These are phyloP conservation scores for Aspergillus pseudoviridinutans DNA, from an alignment of 2,329 filamentous ascomycete species.

Conservation along the genomic window DNA sequence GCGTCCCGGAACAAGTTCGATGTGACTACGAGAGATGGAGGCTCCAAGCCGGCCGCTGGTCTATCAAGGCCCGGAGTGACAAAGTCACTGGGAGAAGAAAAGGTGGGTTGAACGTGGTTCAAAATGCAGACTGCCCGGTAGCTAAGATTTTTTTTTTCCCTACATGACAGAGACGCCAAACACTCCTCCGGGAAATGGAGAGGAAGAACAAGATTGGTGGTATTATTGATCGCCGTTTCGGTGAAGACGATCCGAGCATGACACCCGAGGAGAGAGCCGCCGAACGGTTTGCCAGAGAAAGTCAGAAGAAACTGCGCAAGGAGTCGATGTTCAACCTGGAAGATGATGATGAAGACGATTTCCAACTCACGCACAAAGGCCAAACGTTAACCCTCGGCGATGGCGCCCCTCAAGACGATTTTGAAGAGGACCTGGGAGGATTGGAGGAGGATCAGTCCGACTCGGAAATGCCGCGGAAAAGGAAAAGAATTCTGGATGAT, in stretches of 20 bases:
- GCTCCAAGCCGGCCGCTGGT: slow-evolving; percentile 49
- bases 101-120: slow-evolving; percentile 47
- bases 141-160: slow-evolving; percentile 8
- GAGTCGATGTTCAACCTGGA: slow-evolving; percentile 86
- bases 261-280: slow-evolving; percentile 88
- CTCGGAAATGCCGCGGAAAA: slow-evolving; percentile 47
- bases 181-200: slow-evolving; percentile 85
- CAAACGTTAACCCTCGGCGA: slow-evolving; percentile 64
- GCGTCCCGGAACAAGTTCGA: slow-evolving; percentile 78
- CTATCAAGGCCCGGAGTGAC: slow-evolving; percentile 76
- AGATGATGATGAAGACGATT: slow-evolving; percentile 69
- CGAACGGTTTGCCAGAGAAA: slow-evolving; percentile 85
- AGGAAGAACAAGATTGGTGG: slow-evolving; percentile 86
- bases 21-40: slow-evolving; percentile 62
- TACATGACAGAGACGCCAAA: slow-evolving; percentile 63
- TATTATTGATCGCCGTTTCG: slow-evolving; percentile 87
- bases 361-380: slow-evolving; percentile 78
- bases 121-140: neutral
- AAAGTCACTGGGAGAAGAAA: slow-evolving; percentile 82
- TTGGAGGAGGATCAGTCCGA: slow-evolving; percentile 57
- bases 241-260: slow-evolving; percentile 93
- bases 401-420: slow-evolving; percentile 62
- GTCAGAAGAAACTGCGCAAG: slow-evolving; percentile 72
- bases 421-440: slow-evolving; percentile 65
- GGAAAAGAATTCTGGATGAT: slow-evolving; percentile 46